Percentiles rank a stretch among this genome's conserved stretches.
Conservation (phyloP, 2,329 filamentous ascomycete genomes). For the Xylariales sp. region DNA sequence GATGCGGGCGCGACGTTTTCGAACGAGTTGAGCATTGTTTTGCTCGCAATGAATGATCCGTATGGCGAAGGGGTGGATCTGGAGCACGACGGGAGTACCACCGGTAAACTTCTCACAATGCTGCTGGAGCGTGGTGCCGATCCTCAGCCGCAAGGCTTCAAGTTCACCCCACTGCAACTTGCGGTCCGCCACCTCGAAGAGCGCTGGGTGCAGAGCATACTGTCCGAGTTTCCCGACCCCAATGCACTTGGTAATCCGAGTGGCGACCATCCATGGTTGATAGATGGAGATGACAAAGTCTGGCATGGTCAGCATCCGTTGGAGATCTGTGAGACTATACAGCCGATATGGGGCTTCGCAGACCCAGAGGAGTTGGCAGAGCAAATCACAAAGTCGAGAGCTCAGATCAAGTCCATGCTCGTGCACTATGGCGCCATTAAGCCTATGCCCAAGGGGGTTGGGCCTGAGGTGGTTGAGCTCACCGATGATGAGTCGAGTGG, state of each 20-base stretch:
- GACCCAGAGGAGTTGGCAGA: not conserved
- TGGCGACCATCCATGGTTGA: constrained; percentile 12
- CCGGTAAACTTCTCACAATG: constrained; percentile 16
- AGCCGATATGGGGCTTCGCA: not conserved
- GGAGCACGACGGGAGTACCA: constrained; percentile 12
- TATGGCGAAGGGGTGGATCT: constrained; percentile 2
- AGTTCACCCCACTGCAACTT: constrained; percentile 16
- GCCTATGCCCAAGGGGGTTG: not conserved
- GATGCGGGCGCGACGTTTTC: not conserved
- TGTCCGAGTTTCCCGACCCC: constrained; percentile 14
- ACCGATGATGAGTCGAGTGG: not conserved
- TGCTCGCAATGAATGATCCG: constrained; percentile 11
- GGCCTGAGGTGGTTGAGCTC: not conserved
- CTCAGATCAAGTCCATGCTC: not conserved
- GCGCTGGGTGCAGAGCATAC: constrained; percentile 17
- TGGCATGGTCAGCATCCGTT: not conserved
- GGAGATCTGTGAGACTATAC: not conserved
- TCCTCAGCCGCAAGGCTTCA: constrained; percentile 14
- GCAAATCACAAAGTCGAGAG: not conserved
- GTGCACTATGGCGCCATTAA: not conserved
- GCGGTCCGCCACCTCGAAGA: constrained; percentile 15
- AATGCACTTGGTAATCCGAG: constrained; percentile 13
- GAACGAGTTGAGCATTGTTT: constrained; percentile 1
- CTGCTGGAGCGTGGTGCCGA: constrained; percentile 15
- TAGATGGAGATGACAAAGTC: not conserved